These are phyloP conservation scores for Acer yangbiense DNA, from an alignment of 345 rosid species.

Conservation along the genomic window DNA sequence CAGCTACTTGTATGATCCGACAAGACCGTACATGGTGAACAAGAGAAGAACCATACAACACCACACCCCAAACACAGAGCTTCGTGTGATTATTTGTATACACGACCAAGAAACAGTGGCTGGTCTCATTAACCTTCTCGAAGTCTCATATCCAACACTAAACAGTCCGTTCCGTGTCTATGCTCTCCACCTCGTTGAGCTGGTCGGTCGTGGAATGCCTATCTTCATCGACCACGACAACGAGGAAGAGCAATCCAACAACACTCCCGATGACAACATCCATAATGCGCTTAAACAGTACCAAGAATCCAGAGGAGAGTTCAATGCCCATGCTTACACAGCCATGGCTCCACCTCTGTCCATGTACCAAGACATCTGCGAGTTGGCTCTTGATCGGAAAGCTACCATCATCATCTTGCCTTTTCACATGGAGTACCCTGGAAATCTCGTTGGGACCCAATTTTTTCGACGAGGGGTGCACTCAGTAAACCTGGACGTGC, in stretches of 20 bases:
- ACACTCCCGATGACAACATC: constrained; percentile 29
- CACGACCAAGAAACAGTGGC: constrained; percentile 45
- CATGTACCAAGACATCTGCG: constrained; percentile 77
- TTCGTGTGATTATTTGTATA: constrained; percentile 51
- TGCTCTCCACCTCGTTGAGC: constrained; percentile 62
- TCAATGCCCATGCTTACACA: constrained; percentile 47
- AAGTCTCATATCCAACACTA: constrained; percentile 52
- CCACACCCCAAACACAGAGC: constrained; percentile 42
- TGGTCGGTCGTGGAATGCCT: constrained; percentile 57
- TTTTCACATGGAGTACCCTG: constrained; percentile 40
- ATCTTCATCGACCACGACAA: constrained; percentile 49
- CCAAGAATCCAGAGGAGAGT: constrained; percentile 36
- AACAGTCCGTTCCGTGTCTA: constrained; percentile 42
- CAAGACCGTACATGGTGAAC: constrained; percentile 66
- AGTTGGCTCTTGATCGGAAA: constrained; percentile 53
- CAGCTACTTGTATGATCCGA: constrained; percentile 66
- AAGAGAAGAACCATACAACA: constrained; percentile 77
- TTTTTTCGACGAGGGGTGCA: constrained; percentile 28
- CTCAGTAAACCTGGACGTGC: constrained; percentile 40
- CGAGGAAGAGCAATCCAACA: not conserved
- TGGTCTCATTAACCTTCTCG: constrained; percentile 54
- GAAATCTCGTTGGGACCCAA: constrained; percentile 29
- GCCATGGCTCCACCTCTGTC: constrained; percentile 51
- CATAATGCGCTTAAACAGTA: constrained; percentile 45
- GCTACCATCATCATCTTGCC: constrained; percentile 64